phyloP scores from a whole-genome alignment of 2,329 filamentous ascomycete species.

The Penicillium olsonii region DNA sequence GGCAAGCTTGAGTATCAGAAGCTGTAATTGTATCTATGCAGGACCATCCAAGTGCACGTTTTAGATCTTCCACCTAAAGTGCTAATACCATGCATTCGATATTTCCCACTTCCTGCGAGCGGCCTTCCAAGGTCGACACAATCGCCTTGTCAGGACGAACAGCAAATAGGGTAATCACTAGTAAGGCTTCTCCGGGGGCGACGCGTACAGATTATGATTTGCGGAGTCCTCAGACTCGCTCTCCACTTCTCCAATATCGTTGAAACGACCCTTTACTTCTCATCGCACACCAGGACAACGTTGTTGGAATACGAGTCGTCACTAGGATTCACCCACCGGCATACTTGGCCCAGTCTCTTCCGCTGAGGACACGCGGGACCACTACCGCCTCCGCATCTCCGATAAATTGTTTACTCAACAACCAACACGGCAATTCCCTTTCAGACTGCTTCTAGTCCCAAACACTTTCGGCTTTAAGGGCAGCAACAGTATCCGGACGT shows the following conservation, averaged over 20 bases:
- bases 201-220: conserved; percentile 10
- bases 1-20: conserved; percentile 98
- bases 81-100: conserved; percentile 17
- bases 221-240: neutral
- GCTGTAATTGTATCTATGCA: conserved; percentile 37
- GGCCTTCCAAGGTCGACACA: no score
- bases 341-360: neutral
- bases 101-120: neutral
- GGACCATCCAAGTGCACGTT: conserved; percentile 10
- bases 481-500: no score
- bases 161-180: no score
- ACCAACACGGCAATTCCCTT: neutral
- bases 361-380: conserved; percentile 2
- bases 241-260: conserved; percentile 8
- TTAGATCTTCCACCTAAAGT: conserved; percentile 13
- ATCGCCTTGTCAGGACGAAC: no score
- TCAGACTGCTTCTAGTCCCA: neutral
- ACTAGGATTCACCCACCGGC: neutral
- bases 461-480: neutral
- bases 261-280: conserved; percentile 1
- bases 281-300: neutral
- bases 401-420: conserved; percentile 4
- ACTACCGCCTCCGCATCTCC: conserved; percentile 8
- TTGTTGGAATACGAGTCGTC: neutral
- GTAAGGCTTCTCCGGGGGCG: neutral